Conservation (phyloP, 805 yeast species). For the Barnettozyma sucrosica region DNA sequence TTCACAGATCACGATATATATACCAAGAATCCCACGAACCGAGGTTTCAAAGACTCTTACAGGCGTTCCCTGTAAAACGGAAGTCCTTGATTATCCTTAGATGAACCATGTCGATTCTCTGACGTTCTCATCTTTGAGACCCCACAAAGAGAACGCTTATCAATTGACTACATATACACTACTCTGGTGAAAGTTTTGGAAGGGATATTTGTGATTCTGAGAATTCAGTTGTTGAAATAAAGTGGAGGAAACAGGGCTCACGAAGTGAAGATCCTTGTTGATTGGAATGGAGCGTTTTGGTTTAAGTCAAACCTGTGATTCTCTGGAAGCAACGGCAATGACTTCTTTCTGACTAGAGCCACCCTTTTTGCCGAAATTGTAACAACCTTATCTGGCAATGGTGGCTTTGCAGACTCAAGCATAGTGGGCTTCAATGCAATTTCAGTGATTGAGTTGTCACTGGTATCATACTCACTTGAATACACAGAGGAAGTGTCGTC, state of each 20-base stretch:
- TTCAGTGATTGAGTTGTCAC: neutral
- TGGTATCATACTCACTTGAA: neutral
- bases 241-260: neutral
- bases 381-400: neutral
- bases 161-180: neutral
- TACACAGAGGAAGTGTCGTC: slow-evolving; percentile 3
- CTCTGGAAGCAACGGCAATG: neutral
- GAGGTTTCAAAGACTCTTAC: neutral
- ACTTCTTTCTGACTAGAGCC: neutral
- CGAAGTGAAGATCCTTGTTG: neutral
- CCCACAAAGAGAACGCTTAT: slow-evolving; percentile 1
- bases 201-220: too few relatives aligned
- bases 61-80: neutral
- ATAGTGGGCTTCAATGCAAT: neutral
- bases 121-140: neutral
- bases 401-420: slow-evolving; percentile 1
- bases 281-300: neutral
- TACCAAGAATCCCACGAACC: neutral
- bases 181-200: neutral
- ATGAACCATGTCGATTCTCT: neutral
- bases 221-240: neutral
- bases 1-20: neutral
- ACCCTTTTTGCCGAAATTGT: neutral
- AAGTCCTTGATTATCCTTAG: neutral
- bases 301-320: neutral